A percentile compares a stretch with the other conserved stretches of the same genome.
phyloP scores from a whole-genome alignment of 1,284 basidiomycete species.

The Heterobasidion occidentale region DNA sequence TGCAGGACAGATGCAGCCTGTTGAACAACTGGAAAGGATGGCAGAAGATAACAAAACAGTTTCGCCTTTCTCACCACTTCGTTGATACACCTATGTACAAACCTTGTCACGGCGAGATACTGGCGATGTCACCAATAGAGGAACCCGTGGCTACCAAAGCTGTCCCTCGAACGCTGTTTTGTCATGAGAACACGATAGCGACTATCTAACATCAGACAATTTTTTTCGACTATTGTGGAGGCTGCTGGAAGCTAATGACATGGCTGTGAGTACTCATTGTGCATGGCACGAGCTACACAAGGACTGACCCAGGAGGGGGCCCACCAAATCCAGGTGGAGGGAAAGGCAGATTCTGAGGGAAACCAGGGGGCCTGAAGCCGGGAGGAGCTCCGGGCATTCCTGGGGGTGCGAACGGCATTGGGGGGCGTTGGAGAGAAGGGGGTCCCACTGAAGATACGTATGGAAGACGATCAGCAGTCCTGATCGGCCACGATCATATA shows the following conservation, averaged over 20 bases:
- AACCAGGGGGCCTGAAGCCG: conserved; percentile 78
- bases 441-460: conserved; percentile 42
- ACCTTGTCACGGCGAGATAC: background rate
- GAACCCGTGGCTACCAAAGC: background rate
- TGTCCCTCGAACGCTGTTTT: background rate
- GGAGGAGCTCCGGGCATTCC: conserved; percentile 74
- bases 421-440: conserved; percentile 71
- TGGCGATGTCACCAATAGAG: background rate
- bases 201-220: background rate
- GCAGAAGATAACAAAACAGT: background rate
- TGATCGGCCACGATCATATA: conserved; percentile 6
- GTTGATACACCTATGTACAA: background rate
- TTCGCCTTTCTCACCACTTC: background rate
- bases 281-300: background rate
- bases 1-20: background rate
- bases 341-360: conserved; percentile 52
- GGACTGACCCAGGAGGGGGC: conserved; percentile 76
- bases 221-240: background rate
- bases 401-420: conserved; percentile 80
- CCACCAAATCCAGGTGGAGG: conserved; percentile 73
- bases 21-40: background rate
- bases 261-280: conserved; percentile 4
- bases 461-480: background rate
- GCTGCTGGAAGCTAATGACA: conserved; percentile 37
- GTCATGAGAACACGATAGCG: background rate